Conservation (phyloP, 495 filamentous ascomycete species). For the Talaromyces ruber region DNA sequence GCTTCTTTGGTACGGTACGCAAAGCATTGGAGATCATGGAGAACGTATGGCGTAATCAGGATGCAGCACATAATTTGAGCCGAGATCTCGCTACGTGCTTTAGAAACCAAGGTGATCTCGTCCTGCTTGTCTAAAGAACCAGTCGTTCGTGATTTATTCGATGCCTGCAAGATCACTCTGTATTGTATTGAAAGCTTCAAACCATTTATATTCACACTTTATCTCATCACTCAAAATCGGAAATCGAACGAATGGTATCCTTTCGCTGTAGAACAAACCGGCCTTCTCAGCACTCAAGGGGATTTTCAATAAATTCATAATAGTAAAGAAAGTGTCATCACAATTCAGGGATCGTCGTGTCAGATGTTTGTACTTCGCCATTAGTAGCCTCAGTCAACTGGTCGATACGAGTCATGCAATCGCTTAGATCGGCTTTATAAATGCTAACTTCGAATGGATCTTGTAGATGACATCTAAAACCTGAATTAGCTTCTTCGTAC, state of each 20-base stretch:
- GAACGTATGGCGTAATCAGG: conserved; percentile 13
- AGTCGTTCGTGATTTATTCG: not conserved
- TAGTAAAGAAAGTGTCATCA: not conserved
- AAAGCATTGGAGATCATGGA: conserved; percentile 22
- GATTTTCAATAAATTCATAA: not conserved
- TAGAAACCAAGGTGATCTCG: conserved; percentile 20
- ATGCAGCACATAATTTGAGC: conserved; percentile 14
- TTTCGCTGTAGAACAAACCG: not conserved
- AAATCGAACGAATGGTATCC: not conserved
- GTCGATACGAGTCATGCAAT: not conserved
- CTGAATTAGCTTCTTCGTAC: too few species aligned
- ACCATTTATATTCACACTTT: not conserved
- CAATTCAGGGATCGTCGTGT: not conserved
- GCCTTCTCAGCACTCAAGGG: not conserved
- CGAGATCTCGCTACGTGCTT: conserved; percentile 34
- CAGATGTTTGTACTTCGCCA: not conserved
- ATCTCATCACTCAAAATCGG: not conserved
- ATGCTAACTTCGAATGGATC: too few species aligned
- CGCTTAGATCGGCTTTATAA: not conserved
- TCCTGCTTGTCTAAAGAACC: conserved; percentile 27
- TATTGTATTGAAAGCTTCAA: not conserved
- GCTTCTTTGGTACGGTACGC: conserved; percentile 16
- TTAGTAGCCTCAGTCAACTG: not conserved
- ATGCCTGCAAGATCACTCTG: not conserved
- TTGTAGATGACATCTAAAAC: too few species aligned